phyloP scores from a whole-genome alignment of 768 basidiomycete species.

The Kwoniella sp. region DNA sequence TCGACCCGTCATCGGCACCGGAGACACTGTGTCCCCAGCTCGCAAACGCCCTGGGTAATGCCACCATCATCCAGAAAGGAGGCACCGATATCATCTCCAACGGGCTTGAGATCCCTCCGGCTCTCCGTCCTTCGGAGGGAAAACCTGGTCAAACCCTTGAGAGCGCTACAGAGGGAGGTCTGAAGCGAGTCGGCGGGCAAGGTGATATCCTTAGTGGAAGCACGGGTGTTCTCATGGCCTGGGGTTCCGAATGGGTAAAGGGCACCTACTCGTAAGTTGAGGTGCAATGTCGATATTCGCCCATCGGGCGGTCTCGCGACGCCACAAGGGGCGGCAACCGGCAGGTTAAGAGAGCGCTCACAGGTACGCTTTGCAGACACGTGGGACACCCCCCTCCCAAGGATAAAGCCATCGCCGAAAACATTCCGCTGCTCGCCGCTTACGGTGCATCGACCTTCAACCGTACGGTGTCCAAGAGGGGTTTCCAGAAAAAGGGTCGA shows the following conservation, averaged over 20 bases:
- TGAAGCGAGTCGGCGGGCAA: constrained; percentile 92
- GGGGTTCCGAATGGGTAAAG: constrained; percentile 89
- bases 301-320: background rate
- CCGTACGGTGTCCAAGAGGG: constrained; percentile 70
- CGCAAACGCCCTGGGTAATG: constrained; percentile 72
- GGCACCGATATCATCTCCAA: constrained; percentile 71
- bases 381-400: constrained; percentile 45
- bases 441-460: constrained; percentile 84
- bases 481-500: constrained; percentile 71
- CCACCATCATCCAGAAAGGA: constrained; percentile 88
- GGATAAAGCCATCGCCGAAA: constrained; percentile 43
- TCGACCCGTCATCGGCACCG: constrained; percentile 42
- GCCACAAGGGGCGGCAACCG: background rate
- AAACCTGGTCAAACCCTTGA: constrained; percentile 57
- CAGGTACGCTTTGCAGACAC: constrained; percentile 18
- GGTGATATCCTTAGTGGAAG: constrained; percentile 87
- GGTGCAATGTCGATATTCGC: background rate
- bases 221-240: constrained; percentile 84
- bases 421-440: constrained; percentile 76
- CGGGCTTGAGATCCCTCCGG: constrained; percentile 38
- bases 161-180: constrained; percentile 69
- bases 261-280: constrained; percentile 72
- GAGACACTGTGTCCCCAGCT: constrained; percentile 63
- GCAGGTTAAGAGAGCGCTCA: background rate
- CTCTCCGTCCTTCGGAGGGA: constrained; percentile 55